Conservation (phyloP, 768 basidiomycete species). For the Leccinellum rugosiceps region DNA sequence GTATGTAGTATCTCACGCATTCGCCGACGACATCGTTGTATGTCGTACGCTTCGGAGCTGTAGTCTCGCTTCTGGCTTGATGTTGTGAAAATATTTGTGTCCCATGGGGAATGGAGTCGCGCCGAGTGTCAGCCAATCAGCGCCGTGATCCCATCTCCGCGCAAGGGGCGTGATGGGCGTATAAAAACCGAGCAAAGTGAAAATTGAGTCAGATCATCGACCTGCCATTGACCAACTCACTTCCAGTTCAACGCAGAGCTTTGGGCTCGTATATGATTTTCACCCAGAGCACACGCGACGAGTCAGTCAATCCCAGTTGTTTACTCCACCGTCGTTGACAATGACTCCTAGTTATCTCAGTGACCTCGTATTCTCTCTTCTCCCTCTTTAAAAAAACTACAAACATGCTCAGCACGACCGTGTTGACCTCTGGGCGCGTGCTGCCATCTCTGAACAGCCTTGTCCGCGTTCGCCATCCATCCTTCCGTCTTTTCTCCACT, state of each 20-base stretch:
- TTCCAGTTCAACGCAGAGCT: conserved; percentile 6
- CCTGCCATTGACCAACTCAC: neutral
- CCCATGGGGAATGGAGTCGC: neutral
- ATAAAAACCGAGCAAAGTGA: neutral
- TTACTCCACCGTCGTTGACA: neutral
- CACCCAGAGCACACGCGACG: conserved; percentile 34
- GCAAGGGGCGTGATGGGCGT: neutral
- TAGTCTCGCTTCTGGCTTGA: neutral
- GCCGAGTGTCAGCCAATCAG: neutral
- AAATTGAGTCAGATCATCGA: neutral
- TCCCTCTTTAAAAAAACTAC: conserved; percentile 11
- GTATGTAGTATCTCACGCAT: conserved; percentile 22
- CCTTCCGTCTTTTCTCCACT: conserved; percentile 50
- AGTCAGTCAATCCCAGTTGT: conserved; percentile 20
- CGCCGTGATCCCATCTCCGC: neutral
- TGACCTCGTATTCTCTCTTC: conserved; percentile 30
- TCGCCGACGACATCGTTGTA: conserved; percentile 6
- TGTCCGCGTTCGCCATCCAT: conserved; percentile 16
- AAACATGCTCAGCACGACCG: conserved; percentile 11
- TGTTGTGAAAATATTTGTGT: too few species aligned
- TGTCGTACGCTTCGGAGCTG: conserved; percentile 10
- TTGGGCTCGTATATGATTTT: conserved; percentile 29
- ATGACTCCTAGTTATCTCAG: conserved; percentile 27
- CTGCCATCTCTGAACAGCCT: conserved; percentile 18
- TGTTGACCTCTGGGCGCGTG: conserved; percentile 4